Conservation (phyloP, 257 asterid genomes). For the Jasminum sambac region DNA sequence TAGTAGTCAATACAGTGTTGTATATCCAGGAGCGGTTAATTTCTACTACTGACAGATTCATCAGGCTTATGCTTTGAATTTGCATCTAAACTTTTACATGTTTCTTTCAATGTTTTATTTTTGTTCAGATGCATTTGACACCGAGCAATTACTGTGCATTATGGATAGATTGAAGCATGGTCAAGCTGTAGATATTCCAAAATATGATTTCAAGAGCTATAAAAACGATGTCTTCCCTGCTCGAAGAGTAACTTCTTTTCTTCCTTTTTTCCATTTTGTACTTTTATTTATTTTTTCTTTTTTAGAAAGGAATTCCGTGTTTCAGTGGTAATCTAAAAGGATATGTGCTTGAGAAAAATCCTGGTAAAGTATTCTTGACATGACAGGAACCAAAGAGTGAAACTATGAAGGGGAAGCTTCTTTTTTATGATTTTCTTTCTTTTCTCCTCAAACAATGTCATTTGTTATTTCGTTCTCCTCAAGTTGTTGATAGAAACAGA, state of each 20-base stretch:
- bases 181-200: constrained; percentile 91
- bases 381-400: background rate
- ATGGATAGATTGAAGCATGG: constrained; percentile 82
- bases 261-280: background rate
- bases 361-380: background rate
- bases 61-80: constrained; percentile 22
- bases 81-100: constrained; percentile 20
- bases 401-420: background rate
- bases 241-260: constrained; percentile 67
- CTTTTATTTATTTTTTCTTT: background rate
- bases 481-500: constrained; percentile 1
- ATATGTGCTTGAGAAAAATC: background rate
- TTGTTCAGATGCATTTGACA: constrained; percentile 82
- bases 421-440: background rate
- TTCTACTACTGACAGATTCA: constrained; percentile 16
- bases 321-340: background rate
- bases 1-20: constrained; percentile 17
- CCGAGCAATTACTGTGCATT: constrained; percentile 59
- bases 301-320: constrained; percentile 1
- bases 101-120: constrained; percentile 17
- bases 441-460: background rate
- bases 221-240: constrained; percentile 64
- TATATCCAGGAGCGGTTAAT: constrained; percentile 13
- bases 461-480: background rate
- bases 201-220: constrained; percentile 89